A percentile compares a stretch with the other conserved stretches of the same genome.
phyloP scores from a whole-genome alignment of 352 stramenopile species.

The Phytophthora uliginosa region DNA sequence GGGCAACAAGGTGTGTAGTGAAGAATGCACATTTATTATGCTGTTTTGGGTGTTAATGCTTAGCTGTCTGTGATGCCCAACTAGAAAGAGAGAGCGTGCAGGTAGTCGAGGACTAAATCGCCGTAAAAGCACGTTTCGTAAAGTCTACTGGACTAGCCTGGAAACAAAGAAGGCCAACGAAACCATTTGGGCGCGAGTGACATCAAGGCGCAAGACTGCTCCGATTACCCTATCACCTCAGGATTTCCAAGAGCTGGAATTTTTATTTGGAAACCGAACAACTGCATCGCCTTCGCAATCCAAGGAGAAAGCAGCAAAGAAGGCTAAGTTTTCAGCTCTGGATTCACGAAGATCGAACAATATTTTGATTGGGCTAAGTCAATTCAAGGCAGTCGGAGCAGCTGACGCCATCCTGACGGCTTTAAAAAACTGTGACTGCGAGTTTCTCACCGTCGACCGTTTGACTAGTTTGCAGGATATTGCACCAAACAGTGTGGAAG shows the following conservation, averaged over 20 bases:
- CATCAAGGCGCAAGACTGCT: slow-evolving; percentile 66
- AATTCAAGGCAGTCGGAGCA: slow-evolving; percentile 74
- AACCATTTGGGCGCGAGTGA: slow-evolving; percentile 84
- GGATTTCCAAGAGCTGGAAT: slow-evolving; percentile 73
- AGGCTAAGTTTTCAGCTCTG: slow-evolving; percentile 62
- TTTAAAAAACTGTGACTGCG: slow-evolving; percentile 63
- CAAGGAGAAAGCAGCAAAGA: slow-evolving; percentile 36
- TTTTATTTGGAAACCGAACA: slow-evolving; percentile 59
- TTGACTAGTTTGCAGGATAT: slow-evolving; percentile 78
- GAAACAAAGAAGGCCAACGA: slow-evolving; percentile 63
- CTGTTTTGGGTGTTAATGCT: neutral
- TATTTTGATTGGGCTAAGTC: slow-evolving; percentile 83
- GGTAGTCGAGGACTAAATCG: slow-evolving; percentile 31
- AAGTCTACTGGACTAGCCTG: slow-evolving; percentile 86
- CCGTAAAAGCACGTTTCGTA: slow-evolving; percentile 70
- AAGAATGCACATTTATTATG: neutral
- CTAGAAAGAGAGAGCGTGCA: slow-evolving; percentile 21
- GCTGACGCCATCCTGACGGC: slow-evolving; percentile 56
- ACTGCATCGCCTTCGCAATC: slow-evolving; percentile 15
- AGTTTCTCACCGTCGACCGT: slow-evolving; percentile 68
- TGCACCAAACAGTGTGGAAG: slow-evolving; percentile 65
- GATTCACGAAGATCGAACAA: slow-evolving; percentile 86
- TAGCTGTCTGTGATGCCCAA: neutral
- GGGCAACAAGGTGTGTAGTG: slow-evolving; percentile 18
- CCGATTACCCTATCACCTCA: slow-evolving; percentile 77